Conservation (phyloP, 768 basidiomycete genomes). For the Kwoniella mangroviensis region DNA sequence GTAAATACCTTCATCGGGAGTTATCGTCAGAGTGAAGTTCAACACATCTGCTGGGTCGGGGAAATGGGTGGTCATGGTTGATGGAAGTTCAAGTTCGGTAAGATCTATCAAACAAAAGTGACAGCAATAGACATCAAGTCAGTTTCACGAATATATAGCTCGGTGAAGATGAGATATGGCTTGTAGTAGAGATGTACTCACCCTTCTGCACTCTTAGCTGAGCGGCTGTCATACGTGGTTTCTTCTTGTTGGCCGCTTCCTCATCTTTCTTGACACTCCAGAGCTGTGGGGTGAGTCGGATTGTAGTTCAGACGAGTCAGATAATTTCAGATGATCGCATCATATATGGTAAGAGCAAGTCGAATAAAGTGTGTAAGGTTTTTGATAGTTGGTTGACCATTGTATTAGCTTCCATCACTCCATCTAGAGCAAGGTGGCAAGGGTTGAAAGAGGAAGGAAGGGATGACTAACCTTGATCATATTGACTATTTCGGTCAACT, state of each 20-base stretch:
- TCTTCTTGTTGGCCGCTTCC: conserved; percentile 95
- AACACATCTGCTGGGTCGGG: conserved; percentile 91
- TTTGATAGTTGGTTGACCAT: no score
- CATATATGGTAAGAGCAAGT: no score
- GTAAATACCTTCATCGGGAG: conserved; percentile 99
- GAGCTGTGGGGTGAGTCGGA: conserved; percentile 65
- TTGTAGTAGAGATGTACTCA: conserved; percentile 54
- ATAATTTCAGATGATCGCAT: no score
- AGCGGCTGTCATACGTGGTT: conserved; percentile 96
- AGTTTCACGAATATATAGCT: no score
- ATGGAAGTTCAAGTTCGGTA: conserved; percentile 92
- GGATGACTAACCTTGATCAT: conserved; percentile 52
- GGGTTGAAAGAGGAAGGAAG: neutral
- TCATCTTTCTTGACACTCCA: conserved; percentile 99
- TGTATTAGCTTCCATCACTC: no score
- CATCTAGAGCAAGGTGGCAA: neutral
- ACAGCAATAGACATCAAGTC: no score
- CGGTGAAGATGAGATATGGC: no score
- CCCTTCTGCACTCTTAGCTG: conserved; percentile 99
- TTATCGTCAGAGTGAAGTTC: conserved; percentile 93
- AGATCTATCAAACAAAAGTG: conserved; percentile 66
- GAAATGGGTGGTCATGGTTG: conserved; percentile 94
- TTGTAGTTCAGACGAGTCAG: no score
- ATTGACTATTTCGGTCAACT: neutral
- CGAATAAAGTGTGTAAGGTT: no score